Evolutionary conservation across 495 filamentous ascomycete genomes (phyloP), one percentile per base, ranked within the genome.

Genomic region (Pseudevernia furfuracea): DNA sequence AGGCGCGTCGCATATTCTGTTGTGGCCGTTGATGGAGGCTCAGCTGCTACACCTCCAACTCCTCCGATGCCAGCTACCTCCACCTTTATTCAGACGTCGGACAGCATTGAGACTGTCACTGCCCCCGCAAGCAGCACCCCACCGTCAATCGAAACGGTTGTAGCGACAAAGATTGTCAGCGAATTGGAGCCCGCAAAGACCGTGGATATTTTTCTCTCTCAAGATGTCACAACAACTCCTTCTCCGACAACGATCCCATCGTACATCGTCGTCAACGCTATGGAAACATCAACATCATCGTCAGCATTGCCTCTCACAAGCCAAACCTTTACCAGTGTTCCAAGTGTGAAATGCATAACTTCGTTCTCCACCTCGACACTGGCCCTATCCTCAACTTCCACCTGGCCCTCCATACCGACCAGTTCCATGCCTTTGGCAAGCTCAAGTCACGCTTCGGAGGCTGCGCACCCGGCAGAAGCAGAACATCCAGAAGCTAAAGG

Each of bases 261-360:
- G 14, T 58, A 58, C 14, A 30, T 38, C 38, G 46, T 65, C 38
- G 53, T 68, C 32, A 67, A 67, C 39, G 28, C 62, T 12, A 62
- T 15, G 8, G 36, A 49, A n/a, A 30, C 61, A 25, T 23, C 58
- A 17, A 17, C 36, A 9, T 43, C 32, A 15, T 30, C 58, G 36
- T 34, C 32, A 14, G 49, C 49, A n/a, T 12, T n/a, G 25, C 41
- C n/a, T n/a, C 44, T 53, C 25, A 38, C 59, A 46, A 19, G 52
- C 30, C 28, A 59, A 44, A 59, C 49, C 21, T 44, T 41, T 11
- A 65, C 61, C 28, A 48, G 48, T 28, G 58, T 34, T 19, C 30
- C n/a, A 43, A 68, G 28, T 49, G 25, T 60, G n/a, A 59, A 85
- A 85, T 64, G 84, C 85, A 65, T 82, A 85, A 71, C 83, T 81